Conservation (phyloP, 371 early-diverging fungal genomes). For the Syncephalastrum monosporum region DNA sequence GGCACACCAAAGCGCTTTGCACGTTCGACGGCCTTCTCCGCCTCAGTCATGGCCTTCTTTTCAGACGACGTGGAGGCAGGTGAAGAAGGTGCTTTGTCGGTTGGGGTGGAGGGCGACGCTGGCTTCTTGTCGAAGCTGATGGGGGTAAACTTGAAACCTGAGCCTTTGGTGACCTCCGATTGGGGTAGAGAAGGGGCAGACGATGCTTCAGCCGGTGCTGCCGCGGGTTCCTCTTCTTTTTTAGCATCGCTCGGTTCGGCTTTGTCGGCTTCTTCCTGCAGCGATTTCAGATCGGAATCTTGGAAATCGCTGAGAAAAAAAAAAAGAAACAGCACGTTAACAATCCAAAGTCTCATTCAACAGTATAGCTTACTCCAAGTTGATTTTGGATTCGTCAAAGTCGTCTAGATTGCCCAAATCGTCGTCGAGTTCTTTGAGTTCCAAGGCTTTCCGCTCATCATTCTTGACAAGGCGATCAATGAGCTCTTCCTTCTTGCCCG, state of each 20-base stretch:
- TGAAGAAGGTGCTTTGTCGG: slow-evolving; percentile 11
- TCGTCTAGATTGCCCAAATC: slow-evolving; percentile 45
- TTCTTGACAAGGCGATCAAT: slow-evolving; percentile 62
- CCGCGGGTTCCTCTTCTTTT: slow-evolving; percentile 8
- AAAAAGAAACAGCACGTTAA: neutral
- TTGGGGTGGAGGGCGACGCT: neutral
- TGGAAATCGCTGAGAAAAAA: slow-evolving; percentile 8
- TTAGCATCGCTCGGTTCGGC: slow-evolving; percentile 3
- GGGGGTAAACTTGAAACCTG: slow-evolving; percentile 42
- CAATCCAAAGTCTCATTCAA: neutral
- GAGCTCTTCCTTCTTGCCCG: slow-evolving; percentile 70
- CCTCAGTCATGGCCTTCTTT: slow-evolving; percentile 22
- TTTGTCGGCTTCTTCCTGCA: slow-evolving; percentile 9
- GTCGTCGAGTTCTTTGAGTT: slow-evolving; percentile 45
- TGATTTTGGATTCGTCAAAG: slow-evolving; percentile 38
- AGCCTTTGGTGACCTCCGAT: slow-evolving; percentile 12
- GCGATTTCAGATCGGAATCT: slow-evolving; percentile 23
- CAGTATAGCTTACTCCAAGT: slow-evolving; percentile 21
- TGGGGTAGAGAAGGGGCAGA: slow-evolving; percentile 6
- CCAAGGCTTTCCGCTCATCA: slow-evolving; percentile 51
- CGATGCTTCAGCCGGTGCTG: slow-evolving; percentile 10
- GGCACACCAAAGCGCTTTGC: slow-evolving; percentile 59
- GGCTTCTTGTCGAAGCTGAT: slow-evolving; percentile 33
- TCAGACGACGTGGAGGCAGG: slow-evolving; percentile 18
- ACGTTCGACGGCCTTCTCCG: slow-evolving; percentile 46